These are phyloP conservation scores for Austroboletus novae-zelandiae DNA, from an alignment of 1,284 basidiomycete species.

Conservation along the genomic window DNA sequence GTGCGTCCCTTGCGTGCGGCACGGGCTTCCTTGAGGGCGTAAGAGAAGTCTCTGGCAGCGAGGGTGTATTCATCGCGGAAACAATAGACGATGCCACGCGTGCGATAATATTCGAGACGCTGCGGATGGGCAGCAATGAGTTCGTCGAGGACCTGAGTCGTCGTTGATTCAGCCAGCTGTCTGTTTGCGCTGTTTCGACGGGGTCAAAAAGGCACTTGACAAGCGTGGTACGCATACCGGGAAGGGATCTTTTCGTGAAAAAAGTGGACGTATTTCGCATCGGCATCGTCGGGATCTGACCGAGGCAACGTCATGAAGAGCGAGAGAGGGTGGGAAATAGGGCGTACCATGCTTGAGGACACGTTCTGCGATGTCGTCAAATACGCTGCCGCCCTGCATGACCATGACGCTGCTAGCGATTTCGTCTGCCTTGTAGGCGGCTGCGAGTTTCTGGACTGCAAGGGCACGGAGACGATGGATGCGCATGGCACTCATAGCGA, in stretches of 20 bases:
- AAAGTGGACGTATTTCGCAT: conserved; percentile 84
- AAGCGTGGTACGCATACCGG: conserved; percentile 46
- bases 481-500: conserved; percentile 78
- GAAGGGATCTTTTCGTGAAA: conserved; percentile 90
- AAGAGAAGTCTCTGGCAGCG: conserved; percentile 74
- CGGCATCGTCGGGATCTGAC: conserved; percentile 67
- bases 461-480: conserved; percentile 72
- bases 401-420: conserved; percentile 87
- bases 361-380: conserved; percentile 80
- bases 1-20: conserved; percentile 59
- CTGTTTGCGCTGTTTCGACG: conserved; percentile 38
- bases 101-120: conserved; percentile 75
- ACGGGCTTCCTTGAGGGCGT: conserved; percentile 72
- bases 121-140: conserved; percentile 70
- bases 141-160: conserved; percentile 68
- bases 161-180: conserved; percentile 78
- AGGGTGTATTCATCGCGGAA: conserved; percentile 77
- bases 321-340: background rate
- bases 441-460: conserved; percentile 78
- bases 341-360: conserved; percentile 66
- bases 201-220: conserved; percentile 13
- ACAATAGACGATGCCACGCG: conserved; percentile 78
- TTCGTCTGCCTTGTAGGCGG: conserved; percentile 79
- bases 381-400: conserved; percentile 85
- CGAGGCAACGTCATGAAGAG: background rate